Evolutionary conservation across 371 early-diverging fungal species (phyloP), one percentile per base, ranked within the genome.

Genomic region (Rhizopus delemar): DNA sequence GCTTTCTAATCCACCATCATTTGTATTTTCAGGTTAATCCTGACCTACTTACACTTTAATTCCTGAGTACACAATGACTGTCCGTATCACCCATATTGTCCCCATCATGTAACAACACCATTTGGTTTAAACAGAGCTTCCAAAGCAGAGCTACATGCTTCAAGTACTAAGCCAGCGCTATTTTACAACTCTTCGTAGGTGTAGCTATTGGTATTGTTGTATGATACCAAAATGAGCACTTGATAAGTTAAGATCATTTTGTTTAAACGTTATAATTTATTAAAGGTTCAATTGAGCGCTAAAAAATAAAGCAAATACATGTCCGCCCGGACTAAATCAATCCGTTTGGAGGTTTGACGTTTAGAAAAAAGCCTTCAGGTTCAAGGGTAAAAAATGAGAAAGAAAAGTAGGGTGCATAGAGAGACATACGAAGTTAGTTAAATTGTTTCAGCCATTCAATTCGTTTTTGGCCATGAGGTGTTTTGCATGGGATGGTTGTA

Each of bases 21-120:
- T 5, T 86, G 85, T 57, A 88, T 65, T 53, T 94, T 93, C 51
- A 97, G 71, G 69, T 96, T 94, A 46, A 96, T 79, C 39, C 91
- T 85, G 22, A 92, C 67, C 69, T 91, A 91, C 71, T 95, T 95
- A 69, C 88, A 90, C 81, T 92, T 93, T 76, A 93, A 97, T 46
- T 89, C 91, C 48, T 78, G 45, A 97, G 74, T 15, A 78, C 83
- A 67, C 90, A 91, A 43, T 74, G 70, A 4, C 86, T 72, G 0
- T 68, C 68, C 3, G 69, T 62, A 32, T 83, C 87, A 9, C 86
- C 86, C 31, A 78, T 82, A 49, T 75, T 74, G 41, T 66, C 69
- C 5, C 85, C 78, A 13, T 82, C 73, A 4, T 62, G 65, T 15
- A 85, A 59, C 8, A 81, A 45, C 6, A 95, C 66, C 0, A 94